Base-by-base conservation (phyloP, 2,329 filamentous ascomycete species). In the Hypoxylon sp. region DNA sequence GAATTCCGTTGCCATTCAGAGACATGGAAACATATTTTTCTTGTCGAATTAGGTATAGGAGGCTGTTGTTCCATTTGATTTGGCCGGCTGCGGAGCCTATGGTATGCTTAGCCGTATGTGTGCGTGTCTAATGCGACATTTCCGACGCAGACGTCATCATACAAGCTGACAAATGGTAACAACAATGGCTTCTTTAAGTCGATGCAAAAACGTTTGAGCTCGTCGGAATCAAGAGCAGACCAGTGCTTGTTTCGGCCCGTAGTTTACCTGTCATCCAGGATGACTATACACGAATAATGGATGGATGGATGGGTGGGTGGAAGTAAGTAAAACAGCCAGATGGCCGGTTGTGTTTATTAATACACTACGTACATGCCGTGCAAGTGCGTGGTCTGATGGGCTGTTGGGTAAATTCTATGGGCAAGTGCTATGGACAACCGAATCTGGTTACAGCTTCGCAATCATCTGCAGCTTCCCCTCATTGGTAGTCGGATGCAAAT, bases 401-500 rank as follows among this genome's bases (percentile, higher is more conserved):
- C 17, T 46, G 48, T 61, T 66, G 54, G 59, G 42, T 67, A 67
- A 67, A 59, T 67, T 63, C 61, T 57, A 63, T 33, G n/a, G 25
- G 17, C 13, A 44, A 33, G 42, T 31, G 17, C 7, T 40, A 64
- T 40, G 58, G 53, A 53, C 50, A 30, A 57, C 40, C 37, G 62
- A 50, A 66, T 61, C 59, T 70, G 46, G 59, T 53, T 57, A 58
- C 51, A 65, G 56, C 57, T 46, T 59, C 61, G 40, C 56, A 65
- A 63, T 58, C 58, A 48, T 63, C 56, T 68, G 57, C 61, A 65
- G 53, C 59, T 68, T 61, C 64, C 67, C 65, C 65, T 71, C 60
- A 71, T 66, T 71, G 57, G 63, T 56, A 68, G 62, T 66, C 69
- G 69, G 69, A 69, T 70, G 69, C 64, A 72, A 49, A 64, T 63